Conservation (phyloP, 768 basidiomycete species). For the Mycena rosella region DNA sequence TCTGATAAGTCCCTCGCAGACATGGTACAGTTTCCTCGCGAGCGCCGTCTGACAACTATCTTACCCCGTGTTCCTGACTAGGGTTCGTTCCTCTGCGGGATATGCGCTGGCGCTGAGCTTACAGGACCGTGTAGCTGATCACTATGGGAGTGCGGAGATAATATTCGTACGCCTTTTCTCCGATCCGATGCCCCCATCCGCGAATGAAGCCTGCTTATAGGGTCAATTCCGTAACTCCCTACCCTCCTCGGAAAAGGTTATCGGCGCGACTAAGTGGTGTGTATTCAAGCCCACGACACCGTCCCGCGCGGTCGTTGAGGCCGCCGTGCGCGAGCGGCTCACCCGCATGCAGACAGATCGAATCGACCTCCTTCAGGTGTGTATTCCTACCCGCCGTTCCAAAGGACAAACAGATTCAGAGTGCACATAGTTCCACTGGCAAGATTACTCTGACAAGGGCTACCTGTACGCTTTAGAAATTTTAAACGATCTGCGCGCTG, state of each 20-base stretch:
- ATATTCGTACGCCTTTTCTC: constrained; percentile 71
- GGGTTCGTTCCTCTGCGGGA: background rate
- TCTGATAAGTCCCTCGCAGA: constrained; percentile 49
- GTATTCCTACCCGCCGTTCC: constrained; percentile 19
- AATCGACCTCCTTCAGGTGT: constrained; percentile 82
- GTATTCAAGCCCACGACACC: constrained; percentile 70
- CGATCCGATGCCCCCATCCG: constrained; percentile 27
- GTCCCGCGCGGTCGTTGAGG: constrained; percentile 68
- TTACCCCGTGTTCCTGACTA: background rate
- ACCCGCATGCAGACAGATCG: constrained; percentile 69
- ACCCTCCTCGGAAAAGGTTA: constrained; percentile 53
- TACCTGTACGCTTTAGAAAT: constrained; percentile 60
- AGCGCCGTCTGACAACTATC: constrained; percentile 3
- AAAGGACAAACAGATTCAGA: background rate
- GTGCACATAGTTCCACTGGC: constrained; percentile 80
- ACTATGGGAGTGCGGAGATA: constrained; percentile 87
- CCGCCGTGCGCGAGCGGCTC: constrained; percentile 77
- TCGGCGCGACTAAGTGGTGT: constrained; percentile 92
- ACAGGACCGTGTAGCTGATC: constrained; percentile 69
- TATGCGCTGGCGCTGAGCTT: background rate
- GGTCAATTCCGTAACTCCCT: constrained; percentile 74
- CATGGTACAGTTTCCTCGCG: constrained; percentile 57
- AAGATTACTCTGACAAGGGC: constrained; percentile 67
- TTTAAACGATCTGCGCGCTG: constrained; percentile 67
- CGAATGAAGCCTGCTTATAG: constrained; percentile 59